phyloP scores from a whole-genome alignment of 176 grass and related monocot species.

The Oryza punctata region DNA sequence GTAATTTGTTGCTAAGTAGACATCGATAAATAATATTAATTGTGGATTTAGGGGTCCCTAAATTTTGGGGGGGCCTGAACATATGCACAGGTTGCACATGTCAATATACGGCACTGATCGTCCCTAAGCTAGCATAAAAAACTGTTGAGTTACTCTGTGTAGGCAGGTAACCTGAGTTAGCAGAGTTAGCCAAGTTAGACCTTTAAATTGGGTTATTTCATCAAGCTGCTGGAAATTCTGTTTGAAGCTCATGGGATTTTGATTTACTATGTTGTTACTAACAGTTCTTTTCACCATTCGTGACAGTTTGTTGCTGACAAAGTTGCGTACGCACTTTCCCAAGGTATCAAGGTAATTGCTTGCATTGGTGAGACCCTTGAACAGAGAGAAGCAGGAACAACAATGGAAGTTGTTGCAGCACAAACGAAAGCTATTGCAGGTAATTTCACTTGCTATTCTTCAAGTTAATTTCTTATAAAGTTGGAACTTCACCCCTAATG shows the following conservation, averaged over 20 bases:
- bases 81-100: too few relatives aligned
- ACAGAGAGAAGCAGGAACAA: constrained; percentile 75
- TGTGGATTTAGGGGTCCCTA: too few relatives aligned
- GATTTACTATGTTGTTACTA: neutral
- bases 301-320: constrained; percentile 82
- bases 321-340: constrained; percentile 78
- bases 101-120: too few relatives aligned
- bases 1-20: too few relatives aligned
- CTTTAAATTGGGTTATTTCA: neutral
- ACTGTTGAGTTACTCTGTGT: neutral
- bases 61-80: too few relatives aligned
- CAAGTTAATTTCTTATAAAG: constrained; percentile 9
- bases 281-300: constrained; percentile 6
- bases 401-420: constrained; percentile 70
- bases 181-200: neutral
- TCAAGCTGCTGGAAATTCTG: neutral
- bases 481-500: neutral
- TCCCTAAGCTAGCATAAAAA: neutral
- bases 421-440: constrained; percentile 85
- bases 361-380: constrained; percentile 93
- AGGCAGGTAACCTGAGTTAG: neutral
- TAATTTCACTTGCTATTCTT: constrained; percentile 25
- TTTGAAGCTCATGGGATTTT: neutral
- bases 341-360: constrained; percentile 90
- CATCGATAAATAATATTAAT: too few relatives aligned